phyloP scores from a whole-genome alignment of 2,329 filamentous ascomycete genomes.

The Pyricularia pennisetigena region DNA sequence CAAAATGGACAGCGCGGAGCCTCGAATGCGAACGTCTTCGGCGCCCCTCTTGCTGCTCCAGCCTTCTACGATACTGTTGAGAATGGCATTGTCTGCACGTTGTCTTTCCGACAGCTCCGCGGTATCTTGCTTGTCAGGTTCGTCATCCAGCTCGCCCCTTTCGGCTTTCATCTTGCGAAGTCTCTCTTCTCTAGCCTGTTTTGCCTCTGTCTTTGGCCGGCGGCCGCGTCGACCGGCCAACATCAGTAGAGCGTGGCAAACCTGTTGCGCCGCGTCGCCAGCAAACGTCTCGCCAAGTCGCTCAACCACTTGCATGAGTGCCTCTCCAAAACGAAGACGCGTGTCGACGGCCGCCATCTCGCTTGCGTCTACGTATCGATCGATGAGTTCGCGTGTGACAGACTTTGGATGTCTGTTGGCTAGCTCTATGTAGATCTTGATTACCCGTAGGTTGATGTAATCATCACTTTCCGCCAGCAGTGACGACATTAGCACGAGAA shows the following conservation, averaged over 20 bases:
- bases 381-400: slow-evolving; percentile 51
- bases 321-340: slow-evolving; percentile 60
- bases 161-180: slow-evolving; percentile 36
- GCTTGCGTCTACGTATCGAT: slow-evolving; percentile 55
- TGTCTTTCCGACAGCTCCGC: background rate
- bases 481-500: slow-evolving; percentile 52
- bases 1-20: slow-evolving; percentile 60
- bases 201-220: slow-evolving; percentile 47
- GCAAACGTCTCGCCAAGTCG: slow-evolving; percentile 45
- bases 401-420: slow-evolving; percentile 52
- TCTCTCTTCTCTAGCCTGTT: slow-evolving; percentile 41
- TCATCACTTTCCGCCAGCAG: slow-evolving; percentile 58
- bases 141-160: slow-evolving; percentile 39
- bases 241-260: slow-evolving; percentile 49
- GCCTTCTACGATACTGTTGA: slow-evolving; percentile 51
- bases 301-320: slow-evolving; percentile 54
- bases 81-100: slow-evolving; percentile 30
- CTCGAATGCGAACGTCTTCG: slow-evolving; percentile 61
- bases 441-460: slow-evolving; percentile 60
- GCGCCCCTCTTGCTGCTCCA: slow-evolving; percentile 58
- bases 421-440: slow-evolving; percentile 54
- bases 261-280: slow-evolving; percentile 38
- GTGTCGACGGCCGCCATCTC: slow-evolving; percentile 52
- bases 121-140: slow-evolving; percentile 26
- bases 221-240: slow-evolving; percentile 54